Percentiles rank a stretch among this genome's conserved stretches.
These are phyloP conservation scores for Penicillium janthinellum DNA, from an alignment of 2,329 filamentous ascomycete genomes.

Conservation along the genomic window DNA sequence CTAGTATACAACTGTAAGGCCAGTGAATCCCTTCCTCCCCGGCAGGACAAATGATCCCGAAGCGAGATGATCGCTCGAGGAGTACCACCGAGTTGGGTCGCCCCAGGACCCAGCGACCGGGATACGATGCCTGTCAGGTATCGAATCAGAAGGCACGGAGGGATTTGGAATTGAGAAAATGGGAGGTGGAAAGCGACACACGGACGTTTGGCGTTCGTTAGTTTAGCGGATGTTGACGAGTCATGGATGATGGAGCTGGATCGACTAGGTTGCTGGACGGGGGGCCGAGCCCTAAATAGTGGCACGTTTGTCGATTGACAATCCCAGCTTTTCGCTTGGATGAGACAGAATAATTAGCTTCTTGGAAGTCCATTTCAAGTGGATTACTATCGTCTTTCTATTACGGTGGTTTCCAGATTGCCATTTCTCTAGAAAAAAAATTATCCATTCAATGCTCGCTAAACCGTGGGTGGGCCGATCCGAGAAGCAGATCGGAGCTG, in stretches of 20 bases:
- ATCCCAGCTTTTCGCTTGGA: neutral
- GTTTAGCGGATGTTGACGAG: slow-evolving; percentile 9
- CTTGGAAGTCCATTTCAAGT: neutral
- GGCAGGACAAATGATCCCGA: neutral
- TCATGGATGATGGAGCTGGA: slow-evolving; percentile 20
- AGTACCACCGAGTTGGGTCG: slow-evolving; percentile 24
- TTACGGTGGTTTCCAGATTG: neutral
- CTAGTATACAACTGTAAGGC: neutral
- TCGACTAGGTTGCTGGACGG: neutral
- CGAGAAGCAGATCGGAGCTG: slow-evolving; percentile 30
- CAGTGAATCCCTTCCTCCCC: neutral
- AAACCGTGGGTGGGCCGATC: slow-evolving; percentile 14
- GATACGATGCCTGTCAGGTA: slow-evolving; percentile 28
- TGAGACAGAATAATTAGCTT: neutral
- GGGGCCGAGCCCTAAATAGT: slow-evolving; percentile 17
- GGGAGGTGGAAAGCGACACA: slow-evolving; percentile 12
- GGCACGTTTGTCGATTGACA: neutral
- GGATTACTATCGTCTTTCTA: neutral
- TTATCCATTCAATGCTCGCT: neutral
- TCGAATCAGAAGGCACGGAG: slow-evolving; percentile 17
- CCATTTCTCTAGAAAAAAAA: neutral
- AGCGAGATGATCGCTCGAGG: slow-evolving; percentile 21
- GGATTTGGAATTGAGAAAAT: slow-evolving; percentile 25
- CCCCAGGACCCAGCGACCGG: slow-evolving; percentile 25
- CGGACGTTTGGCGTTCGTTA: slow-evolving; percentile 22